Evolutionary conservation across 2,329 filamentous ascomycete species (phyloP).

Genomic region (Plectosphaerella sp.): DNA sequence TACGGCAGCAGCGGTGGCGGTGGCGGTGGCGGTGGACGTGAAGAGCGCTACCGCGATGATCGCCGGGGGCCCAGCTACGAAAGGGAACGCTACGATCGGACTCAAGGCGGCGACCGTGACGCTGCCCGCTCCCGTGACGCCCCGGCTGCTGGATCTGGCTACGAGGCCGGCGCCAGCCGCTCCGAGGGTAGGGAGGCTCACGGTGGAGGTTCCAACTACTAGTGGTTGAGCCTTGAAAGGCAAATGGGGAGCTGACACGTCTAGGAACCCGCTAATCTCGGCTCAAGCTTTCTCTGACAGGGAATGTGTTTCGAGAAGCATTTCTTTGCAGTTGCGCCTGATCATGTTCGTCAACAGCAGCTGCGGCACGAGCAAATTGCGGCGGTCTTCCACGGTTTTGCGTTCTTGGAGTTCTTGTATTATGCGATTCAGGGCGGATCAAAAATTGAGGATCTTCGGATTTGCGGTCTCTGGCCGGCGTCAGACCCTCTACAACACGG

Average conservation of each 20-base stretch:
- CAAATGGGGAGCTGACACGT: constrained; percentile 3
- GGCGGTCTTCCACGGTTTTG: constrained; percentile 12
- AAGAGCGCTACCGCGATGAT: constrained; percentile 30
- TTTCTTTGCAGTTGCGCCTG: no score
- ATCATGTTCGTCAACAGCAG: no score
- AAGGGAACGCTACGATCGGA: constrained; percentile 43
- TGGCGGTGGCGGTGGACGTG: constrained; percentile 30
- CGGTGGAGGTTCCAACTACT: constrained; percentile 29
- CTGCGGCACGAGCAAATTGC: constrained; percentile 2
- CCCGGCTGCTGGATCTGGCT: constrained; percentile 29
- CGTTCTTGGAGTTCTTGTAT: constrained; percentile 12
- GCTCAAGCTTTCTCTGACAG: background rate
- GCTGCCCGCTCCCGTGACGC: constrained; percentile 33
- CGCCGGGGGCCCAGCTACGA: constrained; percentile 40
- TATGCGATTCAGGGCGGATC: constrained; percentile 7
- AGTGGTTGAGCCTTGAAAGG: background rate
- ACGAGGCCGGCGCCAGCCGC: constrained; percentile 29
- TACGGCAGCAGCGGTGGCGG: constrained; percentile 33
- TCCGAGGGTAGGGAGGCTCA: constrained; percentile 39
- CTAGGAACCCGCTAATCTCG: constrained; percentile 20
- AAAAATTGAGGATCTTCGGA: constrained; percentile 10
- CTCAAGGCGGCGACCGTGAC: constrained; percentile 31
- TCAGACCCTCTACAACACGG: background rate
- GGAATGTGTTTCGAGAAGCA: background rate
- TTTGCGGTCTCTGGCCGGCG: constrained; percentile 3